phyloP scores from a whole-genome alignment of 768 basidiomycete genomes.

The Termitomyces sp. region DNA sequence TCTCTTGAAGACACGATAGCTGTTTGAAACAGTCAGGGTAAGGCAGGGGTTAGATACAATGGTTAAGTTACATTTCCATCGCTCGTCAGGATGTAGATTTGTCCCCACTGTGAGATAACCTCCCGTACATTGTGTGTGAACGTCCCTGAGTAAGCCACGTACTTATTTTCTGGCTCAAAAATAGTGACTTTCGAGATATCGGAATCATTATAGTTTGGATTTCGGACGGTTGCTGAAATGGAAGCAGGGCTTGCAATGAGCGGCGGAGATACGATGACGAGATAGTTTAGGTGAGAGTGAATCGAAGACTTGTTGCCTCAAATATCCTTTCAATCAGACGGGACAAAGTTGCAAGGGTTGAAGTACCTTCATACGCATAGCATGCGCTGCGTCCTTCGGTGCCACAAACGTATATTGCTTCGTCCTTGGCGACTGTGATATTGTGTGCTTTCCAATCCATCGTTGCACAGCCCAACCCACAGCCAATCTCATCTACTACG shows the following conservation, averaged over 20 bases:
- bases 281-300: slow-evolving; percentile 72
- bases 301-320: slow-evolving; percentile 75
- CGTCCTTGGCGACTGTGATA: slow-evolving; percentile 84
- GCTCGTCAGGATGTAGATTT: slow-evolving; percentile 72
- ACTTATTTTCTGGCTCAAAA: slow-evolving; percentile 89
- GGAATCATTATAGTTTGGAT: slow-evolving; percentile 37
- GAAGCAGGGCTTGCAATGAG: slow-evolving; percentile 61
- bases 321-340: not conserved
- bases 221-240: slow-evolving; percentile 69
- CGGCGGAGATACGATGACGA: slow-evolving; percentile 87
- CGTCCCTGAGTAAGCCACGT: slow-evolving; percentile 77
- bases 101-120: slow-evolving; percentile 76
- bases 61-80: slow-evolving; percentile 60
- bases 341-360: not conserved
- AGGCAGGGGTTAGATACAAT: not conserved
- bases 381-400: slow-evolving; percentile 78
- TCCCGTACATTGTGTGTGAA: slow-evolving; percentile 82
- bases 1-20: slow-evolving; percentile 68
- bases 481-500: slow-evolving; percentile 83
- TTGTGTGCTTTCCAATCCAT: slow-evolving; percentile 71
- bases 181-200: slow-evolving; percentile 80
- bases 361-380: slow-evolving; percentile 85
- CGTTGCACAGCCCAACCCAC: slow-evolving; percentile 75
- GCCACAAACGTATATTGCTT: slow-evolving; percentile 85
- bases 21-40: slow-evolving; percentile 18